Percentiles rank a stretch among this genome's conserved stretches.
Conservation (phyloP, 2,329 filamentous ascomycete species). For the Epichloe amarillans region DNA sequence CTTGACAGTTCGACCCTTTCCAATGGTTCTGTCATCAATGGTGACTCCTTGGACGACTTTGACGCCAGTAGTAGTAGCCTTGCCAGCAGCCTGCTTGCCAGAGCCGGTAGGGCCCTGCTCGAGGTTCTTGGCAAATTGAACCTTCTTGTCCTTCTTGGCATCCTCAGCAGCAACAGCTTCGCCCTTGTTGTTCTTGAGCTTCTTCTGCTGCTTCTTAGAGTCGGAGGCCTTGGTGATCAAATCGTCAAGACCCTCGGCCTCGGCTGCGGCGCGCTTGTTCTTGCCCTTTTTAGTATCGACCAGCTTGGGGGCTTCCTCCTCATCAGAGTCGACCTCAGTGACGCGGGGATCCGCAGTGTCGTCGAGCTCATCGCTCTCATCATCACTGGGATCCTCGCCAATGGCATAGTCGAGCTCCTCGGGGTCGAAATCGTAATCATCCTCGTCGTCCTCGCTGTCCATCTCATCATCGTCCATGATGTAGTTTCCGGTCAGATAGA, state of each 20-base stretch:
- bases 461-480: constrained; percentile 59
- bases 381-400: constrained; percentile 59
- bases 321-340: constrained; percentile 69
- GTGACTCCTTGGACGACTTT: constrained; percentile 81
- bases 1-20: constrained; percentile 75
- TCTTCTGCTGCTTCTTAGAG: constrained; percentile 91
- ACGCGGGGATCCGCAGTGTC: constrained; percentile 67
- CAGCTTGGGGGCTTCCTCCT: constrained; percentile 55
- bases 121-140: constrained; percentile 97
- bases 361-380: constrained; percentile 66
- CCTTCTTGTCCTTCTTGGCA: constrained; percentile 69
- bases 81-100: constrained; percentile 26
- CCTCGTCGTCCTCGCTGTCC: constrained; percentile 43
- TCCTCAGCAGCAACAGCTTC: constrained; percentile 57
- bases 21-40: constrained; percentile 89
- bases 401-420: constrained; percentile 66
- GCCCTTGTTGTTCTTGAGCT: constrained; percentile 96
- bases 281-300: constrained; percentile 56
- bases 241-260: constrained; percentile 62
- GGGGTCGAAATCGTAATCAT: constrained; percentile 70
- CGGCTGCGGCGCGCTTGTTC: constrained; percentile 85
- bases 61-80: constrained; percentile 48
- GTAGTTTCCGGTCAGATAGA: constrained; percentile 95
- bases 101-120: constrained; percentile 87
- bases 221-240: constrained; percentile 69